Conservation (phyloP, 306 rosid species). For the Rubus parviflorus region DNA sequence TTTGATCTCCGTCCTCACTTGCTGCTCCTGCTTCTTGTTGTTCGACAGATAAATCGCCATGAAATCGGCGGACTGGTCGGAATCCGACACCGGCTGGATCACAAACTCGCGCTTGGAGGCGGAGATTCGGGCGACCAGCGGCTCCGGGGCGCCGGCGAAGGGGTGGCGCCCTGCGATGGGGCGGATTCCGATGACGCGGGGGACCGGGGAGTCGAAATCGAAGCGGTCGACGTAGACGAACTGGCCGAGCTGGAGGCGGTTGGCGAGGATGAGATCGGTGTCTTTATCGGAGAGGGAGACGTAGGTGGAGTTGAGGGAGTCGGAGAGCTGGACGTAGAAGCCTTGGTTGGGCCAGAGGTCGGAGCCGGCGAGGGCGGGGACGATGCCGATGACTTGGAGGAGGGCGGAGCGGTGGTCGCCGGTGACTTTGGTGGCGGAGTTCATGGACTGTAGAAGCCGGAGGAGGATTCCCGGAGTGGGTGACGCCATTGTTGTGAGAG, state of each 20-base stretch:
- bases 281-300: constrained; percentile 78
- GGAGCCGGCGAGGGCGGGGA: constrained; percentile 82
- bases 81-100: constrained; percentile 74
- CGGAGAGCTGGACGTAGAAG: constrained; percentile 89
- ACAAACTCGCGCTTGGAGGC: constrained; percentile 61
- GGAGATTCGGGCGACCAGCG: constrained; percentile 59
- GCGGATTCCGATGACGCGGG: constrained; percentile 63
- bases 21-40: constrained; percentile 33
- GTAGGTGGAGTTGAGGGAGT: constrained; percentile 89
- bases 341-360: constrained; percentile 90
- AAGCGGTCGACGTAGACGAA: constrained; percentile 82
- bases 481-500: constrained; percentile 67
- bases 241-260: constrained; percentile 87
- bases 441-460: constrained; percentile 80
- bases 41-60: constrained; percentile 54
- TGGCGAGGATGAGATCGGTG: constrained; percentile 78
- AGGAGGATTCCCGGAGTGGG: constrained; percentile 82
- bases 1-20: constrained; percentile 16
- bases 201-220: constrained; percentile 70
- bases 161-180: constrained; percentile 82
- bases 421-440: constrained; percentile 75
- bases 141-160: constrained; percentile 69
- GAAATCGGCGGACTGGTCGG: constrained; percentile 61
- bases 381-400: constrained; percentile 87
- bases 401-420: constrained; percentile 98